These are phyloP conservation scores for Berberis thunbergii DNA, from an alignment of 164 flowering plant genomes.

Conservation along the genomic window DNA sequence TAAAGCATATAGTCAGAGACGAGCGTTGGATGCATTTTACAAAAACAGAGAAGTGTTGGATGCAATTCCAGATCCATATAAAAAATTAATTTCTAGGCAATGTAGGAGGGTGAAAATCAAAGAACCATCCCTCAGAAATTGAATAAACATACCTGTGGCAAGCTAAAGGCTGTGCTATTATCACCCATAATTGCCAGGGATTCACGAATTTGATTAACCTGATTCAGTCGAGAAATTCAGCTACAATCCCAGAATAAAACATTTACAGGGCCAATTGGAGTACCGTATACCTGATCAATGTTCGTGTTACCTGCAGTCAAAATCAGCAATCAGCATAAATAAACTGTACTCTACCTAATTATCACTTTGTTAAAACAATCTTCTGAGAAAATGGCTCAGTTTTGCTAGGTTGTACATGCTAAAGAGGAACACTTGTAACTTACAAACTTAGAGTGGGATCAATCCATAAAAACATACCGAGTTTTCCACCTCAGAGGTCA, in stretches of 20 bases:
- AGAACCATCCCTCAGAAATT: background rate
- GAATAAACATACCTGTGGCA: slow-evolving; percentile 68
- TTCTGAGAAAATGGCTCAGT: too few relatives aligned
- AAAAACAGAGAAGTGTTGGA: too few relatives aligned
- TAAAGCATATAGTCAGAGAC: background rate
- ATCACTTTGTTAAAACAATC: too few relatives aligned
- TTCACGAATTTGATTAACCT: slow-evolving; percentile 97
- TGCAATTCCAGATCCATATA: background rate
- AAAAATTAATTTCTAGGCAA: too few relatives aligned
- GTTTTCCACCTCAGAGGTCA: too few relatives aligned
- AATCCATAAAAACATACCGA: too few relatives aligned
- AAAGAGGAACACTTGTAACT: too few relatives aligned
- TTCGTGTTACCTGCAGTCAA: slow-evolving; percentile 70
- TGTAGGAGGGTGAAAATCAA: background rate
- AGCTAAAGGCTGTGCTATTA: slow-evolving; percentile 96
- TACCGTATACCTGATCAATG: slow-evolving; percentile 52
- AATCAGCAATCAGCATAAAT: slow-evolving; percentile 21
- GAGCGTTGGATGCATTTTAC: background rate
- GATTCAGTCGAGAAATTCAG: slow-evolving; percentile 15
- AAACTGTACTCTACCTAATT: slow-evolving; percentile 9
- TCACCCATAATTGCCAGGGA: slow-evolving; percentile 95
- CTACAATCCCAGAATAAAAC: slow-evolving; percentile 4
- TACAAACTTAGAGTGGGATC: too few relatives aligned
- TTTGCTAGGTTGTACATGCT: too few relatives aligned
- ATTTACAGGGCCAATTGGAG: background rate